Conservation (phyloP, 345 rosid genomes). For the Aethionema arabicum region DNA sequence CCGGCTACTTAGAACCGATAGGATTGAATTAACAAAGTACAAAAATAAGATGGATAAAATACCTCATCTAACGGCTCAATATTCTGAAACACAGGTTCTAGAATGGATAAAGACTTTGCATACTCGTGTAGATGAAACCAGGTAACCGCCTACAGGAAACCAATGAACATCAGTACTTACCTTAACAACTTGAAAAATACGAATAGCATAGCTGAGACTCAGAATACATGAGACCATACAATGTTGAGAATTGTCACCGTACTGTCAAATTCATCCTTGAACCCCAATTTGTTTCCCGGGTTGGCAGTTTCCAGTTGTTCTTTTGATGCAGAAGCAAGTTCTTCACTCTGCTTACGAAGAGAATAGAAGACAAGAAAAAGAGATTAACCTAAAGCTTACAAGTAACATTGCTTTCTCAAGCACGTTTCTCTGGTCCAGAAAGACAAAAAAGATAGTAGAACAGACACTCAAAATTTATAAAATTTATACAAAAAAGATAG, state of each 20-base stretch:
- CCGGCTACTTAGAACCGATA: conserved; percentile 25
- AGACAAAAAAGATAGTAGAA: not conserved
- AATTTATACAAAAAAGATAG: too few species aligned
- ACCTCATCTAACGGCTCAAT: conserved; percentile 92
- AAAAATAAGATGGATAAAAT: conserved; percentile 16
- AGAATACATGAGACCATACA: conserved; percentile 45
- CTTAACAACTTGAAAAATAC: conserved; percentile 1
- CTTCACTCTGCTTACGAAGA: conserved; percentile 64
- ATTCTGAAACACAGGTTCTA: conserved; percentile 74
- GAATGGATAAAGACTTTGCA: conserved; percentile 67
- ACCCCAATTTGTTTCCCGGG: conserved; percentile 46
- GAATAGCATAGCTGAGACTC: conserved; percentile 11
- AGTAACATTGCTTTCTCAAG: conserved; percentile 3
- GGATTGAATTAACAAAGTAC: conserved; percentile 9
- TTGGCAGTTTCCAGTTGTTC: conserved; percentile 61
- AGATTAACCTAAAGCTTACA: conserved; percentile 27
- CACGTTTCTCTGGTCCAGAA: too few species aligned
- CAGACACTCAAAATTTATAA: too few species aligned
- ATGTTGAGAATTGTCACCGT: conserved; percentile 75
- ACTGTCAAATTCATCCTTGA: conserved; percentile 78
- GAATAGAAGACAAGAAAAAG: conserved; percentile 6
- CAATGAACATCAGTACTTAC: conserved; percentile 25
- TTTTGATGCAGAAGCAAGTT: conserved; percentile 62
- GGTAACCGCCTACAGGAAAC: conserved; percentile 62
- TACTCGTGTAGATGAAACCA: conserved; percentile 94